Base-by-base conservation (phyloP, 1,139 yeast species). In the Hemisphaericaspora subhashii region DNA sequence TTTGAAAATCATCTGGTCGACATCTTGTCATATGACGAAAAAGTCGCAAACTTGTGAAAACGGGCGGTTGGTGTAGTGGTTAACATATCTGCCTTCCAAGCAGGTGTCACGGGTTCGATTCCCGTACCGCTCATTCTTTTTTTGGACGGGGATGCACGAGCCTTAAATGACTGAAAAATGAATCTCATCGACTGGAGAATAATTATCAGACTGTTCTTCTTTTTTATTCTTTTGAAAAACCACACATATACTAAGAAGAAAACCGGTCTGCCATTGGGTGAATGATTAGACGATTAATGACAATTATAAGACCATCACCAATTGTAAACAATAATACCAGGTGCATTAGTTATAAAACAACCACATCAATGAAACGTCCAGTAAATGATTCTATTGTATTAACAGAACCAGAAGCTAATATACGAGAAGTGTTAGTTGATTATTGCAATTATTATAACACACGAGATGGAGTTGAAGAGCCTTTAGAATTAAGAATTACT, bases 101-200 rank as follows among this genome's bases (percentile, higher is more conserved):
- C 85, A 77, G 79, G 79, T 68, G 84, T 74, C 83, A 77, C 71
- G 85, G 85, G 86, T 80, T 80, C 86, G 84, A 80, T 79, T 80
- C 85, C 82, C 86, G 81, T 77, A 78, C 78, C 81, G 75, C 81
- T 79, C 85, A 79, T 53, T 52, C 51, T 58, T 64, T 66, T 62
- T 55, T 25, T 28, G n/a, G n/a, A n/a, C n/a, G n/a, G n/a, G n/a
- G n/a, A n/a, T n/a, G n/a, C n/a, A n/a, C n/a, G n/a, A n/a, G n/a
- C n/a, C n/a, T n/a, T n/a, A n/a, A n/a, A n/a, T n/a, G n/a, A n/a
- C n/a, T n/a, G n/a, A n/a, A n/a, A n/a, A n/a, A n/a, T n/a, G n/a
- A n/a, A n/a, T n/a, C n/a, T n/a, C n/a, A n/a, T n/a, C n/a, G n/a
- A n/a, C n/a, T n/a, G n/a, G n/a, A n/a, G n/a, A n/a, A n/a, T n/a